Percentiles rank a stretch among this genome's conserved stretches.
Conservation (phyloP, 2,329 filamentous ascomycete genomes). For the Alternaria arborescens region DNA sequence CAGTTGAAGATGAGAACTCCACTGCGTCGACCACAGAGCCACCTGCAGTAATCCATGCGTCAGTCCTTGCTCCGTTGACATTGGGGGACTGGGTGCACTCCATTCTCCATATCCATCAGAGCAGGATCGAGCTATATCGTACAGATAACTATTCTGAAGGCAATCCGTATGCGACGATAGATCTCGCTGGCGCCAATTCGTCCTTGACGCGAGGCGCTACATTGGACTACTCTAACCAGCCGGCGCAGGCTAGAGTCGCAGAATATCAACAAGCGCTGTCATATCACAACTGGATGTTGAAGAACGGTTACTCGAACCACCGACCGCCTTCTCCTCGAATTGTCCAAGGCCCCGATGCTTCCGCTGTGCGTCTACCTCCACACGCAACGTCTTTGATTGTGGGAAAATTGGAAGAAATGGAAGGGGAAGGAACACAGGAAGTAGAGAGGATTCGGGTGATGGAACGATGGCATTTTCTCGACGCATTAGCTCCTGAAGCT, state of each 20-base stretch:
- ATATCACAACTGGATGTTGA: too few relatives aligned
- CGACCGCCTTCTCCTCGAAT: too few relatives aligned
- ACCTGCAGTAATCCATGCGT: slow-evolving; percentile 18
- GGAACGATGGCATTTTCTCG: slow-evolving; percentile 6
- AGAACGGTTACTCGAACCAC: too few relatives aligned
- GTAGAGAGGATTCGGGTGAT: rapidly evolving
- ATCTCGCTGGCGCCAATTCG: not conserved
- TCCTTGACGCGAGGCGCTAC: not conserved
- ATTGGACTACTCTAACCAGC: not conserved
- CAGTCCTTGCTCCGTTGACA: slow-evolving; percentile 10
- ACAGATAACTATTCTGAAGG: not conserved
- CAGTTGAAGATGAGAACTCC: not conserved
- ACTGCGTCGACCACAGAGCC: not conserved
- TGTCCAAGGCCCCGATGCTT: too few relatives aligned
- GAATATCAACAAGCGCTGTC: too few relatives aligned
- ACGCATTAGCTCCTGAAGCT: slow-evolving; percentile 2
- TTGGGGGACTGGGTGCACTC: not conserved
- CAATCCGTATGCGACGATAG: not conserved
- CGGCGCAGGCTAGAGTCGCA: too few relatives aligned
- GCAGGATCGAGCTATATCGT: not conserved
- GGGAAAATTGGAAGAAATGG: not conserved
- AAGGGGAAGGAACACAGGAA: not conserved
- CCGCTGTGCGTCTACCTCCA: too few relatives aligned
- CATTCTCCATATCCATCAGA: not conserved
- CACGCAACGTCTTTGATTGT: not conserved